Conservation (phyloP, 1,284 basidiomycete species). For the Earliella scabrosa region DNA sequence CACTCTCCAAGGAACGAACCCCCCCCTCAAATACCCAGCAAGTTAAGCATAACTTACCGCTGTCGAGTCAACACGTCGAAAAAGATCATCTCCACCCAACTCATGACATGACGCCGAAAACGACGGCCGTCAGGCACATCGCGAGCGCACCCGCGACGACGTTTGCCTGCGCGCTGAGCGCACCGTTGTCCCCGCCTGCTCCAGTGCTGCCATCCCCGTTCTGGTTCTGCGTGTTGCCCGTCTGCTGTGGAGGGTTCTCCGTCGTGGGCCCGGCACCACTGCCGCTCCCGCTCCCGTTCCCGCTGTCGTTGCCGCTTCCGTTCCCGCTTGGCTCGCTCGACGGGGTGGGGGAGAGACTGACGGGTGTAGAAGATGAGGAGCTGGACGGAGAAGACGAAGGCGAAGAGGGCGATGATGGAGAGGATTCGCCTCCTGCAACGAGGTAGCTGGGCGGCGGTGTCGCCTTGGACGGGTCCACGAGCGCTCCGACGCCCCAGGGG, state of each 20-base stretch:
- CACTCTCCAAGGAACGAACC: no score
- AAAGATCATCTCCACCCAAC: neutral
- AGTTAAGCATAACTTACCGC: no score
- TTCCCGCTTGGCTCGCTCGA: neutral
- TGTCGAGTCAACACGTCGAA: neutral
- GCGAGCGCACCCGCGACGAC: neutral
- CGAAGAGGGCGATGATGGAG: neutral
- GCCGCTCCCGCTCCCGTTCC: neutral
- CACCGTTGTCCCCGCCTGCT: neutral
- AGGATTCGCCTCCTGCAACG: neutral
- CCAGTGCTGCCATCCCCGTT: neutral
- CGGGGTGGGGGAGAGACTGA: neutral
- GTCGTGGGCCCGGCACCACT: neutral
- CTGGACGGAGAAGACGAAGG: neutral
- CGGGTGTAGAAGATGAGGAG: neutral
- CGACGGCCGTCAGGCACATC: neutral
- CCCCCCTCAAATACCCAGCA: no score
- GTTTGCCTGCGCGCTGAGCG: neutral
- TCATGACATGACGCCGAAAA: neutral
- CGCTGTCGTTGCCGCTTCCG: neutral
- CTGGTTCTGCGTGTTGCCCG: neutral
- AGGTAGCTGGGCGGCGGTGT: constrained; percentile 29
- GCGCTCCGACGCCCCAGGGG: constrained; percentile 73
- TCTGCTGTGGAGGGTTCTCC: neutral
- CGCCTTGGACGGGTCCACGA: constrained; percentile 45